Percentiles rank a stretch among this genome's conserved stretches.
Evolutionary conservation across 2,329 filamentous ascomycete genomes (phyloP).

Genomic region (Epichloe elymi): DNA sequence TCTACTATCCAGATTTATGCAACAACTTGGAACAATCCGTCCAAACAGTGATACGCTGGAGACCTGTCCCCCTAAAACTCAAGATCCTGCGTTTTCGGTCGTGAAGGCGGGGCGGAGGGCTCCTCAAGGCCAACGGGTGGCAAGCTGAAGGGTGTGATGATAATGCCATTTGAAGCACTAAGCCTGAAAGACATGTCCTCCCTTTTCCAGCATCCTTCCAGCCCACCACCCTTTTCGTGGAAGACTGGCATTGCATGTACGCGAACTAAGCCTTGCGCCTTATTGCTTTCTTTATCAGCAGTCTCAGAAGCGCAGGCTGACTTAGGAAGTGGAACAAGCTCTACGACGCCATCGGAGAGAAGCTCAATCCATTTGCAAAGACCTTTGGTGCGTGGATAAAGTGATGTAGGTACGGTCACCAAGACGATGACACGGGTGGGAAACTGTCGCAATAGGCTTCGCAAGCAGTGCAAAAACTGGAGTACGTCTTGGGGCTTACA

Average conservation of each 20-base stretch:
- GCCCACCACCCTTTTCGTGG: constrained; percentile 77
- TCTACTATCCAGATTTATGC: background rate
- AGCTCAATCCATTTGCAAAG: constrained; percentile 78
- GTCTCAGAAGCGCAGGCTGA: constrained; percentile 38
- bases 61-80: constrained; percentile 47
- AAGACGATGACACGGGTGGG: constrained; percentile 54
- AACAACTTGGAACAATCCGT: background rate
- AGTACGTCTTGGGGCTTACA: constrained; percentile 62
- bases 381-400: constrained; percentile 64
- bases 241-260: constrained; percentile 73
- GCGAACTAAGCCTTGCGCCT: constrained; percentile 73
- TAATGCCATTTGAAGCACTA: constrained; percentile 64
- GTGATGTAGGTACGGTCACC: constrained; percentile 63
- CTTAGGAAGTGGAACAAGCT: constrained; percentile 59
- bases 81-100: constrained; percentile 45
- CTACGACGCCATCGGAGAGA: constrained; percentile 72
- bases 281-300: constrained; percentile 45
- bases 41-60: too few relatives aligned
- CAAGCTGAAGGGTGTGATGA: constrained; percentile 78
- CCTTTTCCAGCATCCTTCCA: constrained; percentile 51
- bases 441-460: constrained; percentile 59
- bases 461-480: constrained; percentile 67
- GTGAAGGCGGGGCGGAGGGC: background rate
- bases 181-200: constrained; percentile 87
- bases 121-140: constrained; percentile 35